phyloP scores from a whole-genome alignment of 1,284 basidiomycete species.

The Ustilago crameri region DNA sequence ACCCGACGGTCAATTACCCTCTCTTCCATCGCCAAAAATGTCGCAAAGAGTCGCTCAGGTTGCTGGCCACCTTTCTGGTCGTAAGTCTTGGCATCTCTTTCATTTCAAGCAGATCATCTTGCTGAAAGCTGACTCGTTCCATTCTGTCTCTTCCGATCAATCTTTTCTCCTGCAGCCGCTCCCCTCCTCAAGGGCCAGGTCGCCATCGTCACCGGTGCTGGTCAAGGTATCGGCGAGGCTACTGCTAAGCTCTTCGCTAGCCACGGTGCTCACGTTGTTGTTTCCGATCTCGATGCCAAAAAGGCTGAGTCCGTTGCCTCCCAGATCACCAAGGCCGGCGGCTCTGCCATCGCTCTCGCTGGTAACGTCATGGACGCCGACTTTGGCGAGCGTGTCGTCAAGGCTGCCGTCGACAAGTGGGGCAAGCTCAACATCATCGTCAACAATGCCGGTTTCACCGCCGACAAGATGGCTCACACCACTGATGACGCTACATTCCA shows the following conservation, averaged over 20 bases:
- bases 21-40: slow-evolving; percentile 16
- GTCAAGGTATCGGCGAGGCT: slow-evolving; percentile 66
- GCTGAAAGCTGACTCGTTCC: not conserved
- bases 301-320: slow-evolving; percentile 48
- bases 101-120: not conserved
- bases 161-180: slow-evolving; percentile 19
- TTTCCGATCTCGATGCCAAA: slow-evolving; percentile 74
- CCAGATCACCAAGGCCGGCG: slow-evolving; percentile 76
- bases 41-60: slow-evolving; percentile 50
- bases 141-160: not conserved
- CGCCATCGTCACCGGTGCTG: slow-evolving; percentile 81
- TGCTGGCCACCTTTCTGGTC: slow-evolving; percentile 48
- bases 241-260: slow-evolving; percentile 81
- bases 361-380: slow-evolving; percentile 70
- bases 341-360: slow-evolving; percentile 72
- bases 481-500: slow-evolving; percentile 84
- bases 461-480: slow-evolving; percentile 85
- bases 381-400: slow-evolving; percentile 81
- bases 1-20: not conserved
- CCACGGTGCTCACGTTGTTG: slow-evolving; percentile 87
- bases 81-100: slow-evolving; percentile 29
- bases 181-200: slow-evolving; percentile 75
- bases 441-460: slow-evolving; percentile 88
- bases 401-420: slow-evolving; percentile 75
- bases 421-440: slow-evolving; percentile 72